A percentile compares a stretch with the other conserved stretches of the same genome.
These are phyloP conservation scores for Sporodiniella umbellata DNA, from an alignment of 371 early-diverging fungal genomes.

Conservation along the genomic window DNA sequence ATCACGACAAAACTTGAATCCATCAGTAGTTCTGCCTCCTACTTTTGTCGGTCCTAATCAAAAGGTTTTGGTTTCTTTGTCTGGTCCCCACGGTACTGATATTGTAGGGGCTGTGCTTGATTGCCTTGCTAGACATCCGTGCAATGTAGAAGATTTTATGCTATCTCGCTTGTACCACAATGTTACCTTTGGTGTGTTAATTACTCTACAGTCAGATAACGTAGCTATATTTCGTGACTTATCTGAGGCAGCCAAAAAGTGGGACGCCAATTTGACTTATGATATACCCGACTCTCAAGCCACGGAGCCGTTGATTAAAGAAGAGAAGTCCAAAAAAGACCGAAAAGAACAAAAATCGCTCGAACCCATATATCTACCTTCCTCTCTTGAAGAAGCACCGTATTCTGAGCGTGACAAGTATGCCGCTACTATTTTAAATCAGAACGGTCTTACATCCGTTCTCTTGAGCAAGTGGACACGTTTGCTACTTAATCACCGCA, in stretches of 20 bases:
- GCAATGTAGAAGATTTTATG: constrained; percentile 76
- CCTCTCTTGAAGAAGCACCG: constrained; percentile 78
- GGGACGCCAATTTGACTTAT: constrained; percentile 80
- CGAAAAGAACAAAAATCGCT: constrained; percentile 30
- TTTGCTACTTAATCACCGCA: constrained; percentile 63
- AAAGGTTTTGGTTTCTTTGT: constrained; percentile 66
- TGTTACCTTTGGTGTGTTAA: constrained; percentile 82
- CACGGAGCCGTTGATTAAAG: constrained; percentile 43
- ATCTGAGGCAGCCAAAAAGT: constrained; percentile 69
- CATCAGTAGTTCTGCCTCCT: constrained; percentile 28
- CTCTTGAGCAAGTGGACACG: constrained; percentile 76
- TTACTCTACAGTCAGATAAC: constrained; percentile 65
- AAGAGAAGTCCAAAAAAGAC: constrained; percentile 31
- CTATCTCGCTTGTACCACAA: constrained; percentile 84
- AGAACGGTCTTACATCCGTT: constrained; percentile 66
- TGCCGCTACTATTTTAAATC: constrained; percentile 80
- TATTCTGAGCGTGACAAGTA: constrained; percentile 77
- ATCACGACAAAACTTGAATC: constrained; percentile 19
- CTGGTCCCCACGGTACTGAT: constrained; percentile 87
- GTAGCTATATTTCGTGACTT: constrained; percentile 75
- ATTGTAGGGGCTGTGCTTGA: constrained; percentile 79
- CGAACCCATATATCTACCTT: constrained; percentile 33
- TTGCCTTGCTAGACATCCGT: constrained; percentile 68
- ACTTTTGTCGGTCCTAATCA: constrained; percentile 57
- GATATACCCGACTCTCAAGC: constrained; percentile 75